Percentiles rank a stretch among this genome's conserved stretches.
These are phyloP conservation scores for Linum tenue DNA, from an alignment of 345 rosid genomes.

Conservation along the genomic window DNA sequence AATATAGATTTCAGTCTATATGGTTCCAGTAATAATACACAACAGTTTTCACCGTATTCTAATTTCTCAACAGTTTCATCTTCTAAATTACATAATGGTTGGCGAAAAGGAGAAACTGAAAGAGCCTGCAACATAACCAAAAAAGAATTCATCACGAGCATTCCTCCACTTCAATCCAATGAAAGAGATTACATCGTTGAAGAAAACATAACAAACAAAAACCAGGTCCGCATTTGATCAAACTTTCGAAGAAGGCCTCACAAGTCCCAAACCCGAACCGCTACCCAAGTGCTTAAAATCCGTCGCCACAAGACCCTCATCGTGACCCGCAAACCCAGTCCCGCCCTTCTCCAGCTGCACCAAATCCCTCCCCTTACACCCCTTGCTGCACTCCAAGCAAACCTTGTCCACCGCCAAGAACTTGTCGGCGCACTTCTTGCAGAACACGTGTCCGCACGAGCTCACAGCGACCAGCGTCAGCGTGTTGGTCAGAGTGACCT, in stretches of 20 bases:
- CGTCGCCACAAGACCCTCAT: slow-evolving; percentile 64
- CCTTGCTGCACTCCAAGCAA: slow-evolving; percentile 65
- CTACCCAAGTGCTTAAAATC: slow-evolving; percentile 97
- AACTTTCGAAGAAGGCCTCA: slow-evolving; percentile 35
- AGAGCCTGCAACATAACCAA: too few relatives aligned
- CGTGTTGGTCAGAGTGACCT: slow-evolving; percentile 83
- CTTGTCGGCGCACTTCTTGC: slow-evolving; percentile 85
- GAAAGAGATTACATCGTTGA: too few relatives aligned
- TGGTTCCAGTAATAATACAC: too few relatives aligned
- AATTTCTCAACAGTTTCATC: too few relatives aligned
- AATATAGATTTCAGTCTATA: too few relatives aligned
- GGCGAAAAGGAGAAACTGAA: too few relatives aligned
- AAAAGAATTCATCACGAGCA: too few relatives aligned
- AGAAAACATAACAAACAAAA: too few relatives aligned
- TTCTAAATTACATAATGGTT: too few relatives aligned
- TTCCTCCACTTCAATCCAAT: too few relatives aligned
- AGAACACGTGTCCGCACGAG: slow-evolving; percentile 95
- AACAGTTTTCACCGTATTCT: too few relatives aligned
- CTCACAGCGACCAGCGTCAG: slow-evolving; percentile 60
- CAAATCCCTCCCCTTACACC: slow-evolving; percentile 69
- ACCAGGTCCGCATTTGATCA: too few relatives aligned
- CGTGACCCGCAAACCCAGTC: slow-evolving; percentile 83
- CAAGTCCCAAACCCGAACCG: slow-evolving; percentile 84
- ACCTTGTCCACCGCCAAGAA: slow-evolving; percentile 66
- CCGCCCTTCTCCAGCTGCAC: slow-evolving; percentile 78